Base-by-base conservation (phyloP, 2,329 filamentous ascomycete genomes). In the Pezicula carpinea region DNA sequence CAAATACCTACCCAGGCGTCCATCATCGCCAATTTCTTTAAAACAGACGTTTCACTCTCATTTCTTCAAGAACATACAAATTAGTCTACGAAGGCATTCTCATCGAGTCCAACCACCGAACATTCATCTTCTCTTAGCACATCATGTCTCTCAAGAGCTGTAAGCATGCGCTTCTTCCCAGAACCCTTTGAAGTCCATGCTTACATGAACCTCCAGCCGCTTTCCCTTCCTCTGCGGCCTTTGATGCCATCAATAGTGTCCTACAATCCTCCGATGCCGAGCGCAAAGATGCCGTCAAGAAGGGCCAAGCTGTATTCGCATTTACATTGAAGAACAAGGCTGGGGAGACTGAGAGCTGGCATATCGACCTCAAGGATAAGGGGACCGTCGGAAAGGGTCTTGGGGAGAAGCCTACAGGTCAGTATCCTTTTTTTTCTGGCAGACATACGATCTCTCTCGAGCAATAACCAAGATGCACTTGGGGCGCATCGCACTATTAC, bases 331-430 rank as follows among this genome's bases (percentile, higher is more conserved):
- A 95, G 79, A 99, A 99, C 78, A 69, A 74, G 49, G 77, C 77
- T 19, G 89, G 89, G 60, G 80, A 91, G 68, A 83, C 83, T 49
- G 83, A 89, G 62, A 87, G 82, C 71, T 99, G 93, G 93, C 82
- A 95, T 74, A 88, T 99, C 59, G 93, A 99, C 68, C 82, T 99
- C 53, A 96, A 96, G 78, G 80, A 95, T 63, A 86, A 84, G 53
- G 93, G 93, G 54, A 79, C 78, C 47, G 91, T 96, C 35, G 86
- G 79, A 60, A 85, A 86, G 64, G 93, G 93, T 47, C 66, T 79
- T 21, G 86, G 85, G 59, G 80, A 79, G 58, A 96, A 96, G 75
- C 83, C 92, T 34, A 89, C 83, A 65, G 88, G 89, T 95, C 67
- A 63, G 81, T 69, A 22, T 32, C 14, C 33, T 22, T 15, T 21